Evolutionary conservation across 2,329 filamentous ascomycete species (phyloP).

Genomic region (Aureobasidium sp.): DNA sequence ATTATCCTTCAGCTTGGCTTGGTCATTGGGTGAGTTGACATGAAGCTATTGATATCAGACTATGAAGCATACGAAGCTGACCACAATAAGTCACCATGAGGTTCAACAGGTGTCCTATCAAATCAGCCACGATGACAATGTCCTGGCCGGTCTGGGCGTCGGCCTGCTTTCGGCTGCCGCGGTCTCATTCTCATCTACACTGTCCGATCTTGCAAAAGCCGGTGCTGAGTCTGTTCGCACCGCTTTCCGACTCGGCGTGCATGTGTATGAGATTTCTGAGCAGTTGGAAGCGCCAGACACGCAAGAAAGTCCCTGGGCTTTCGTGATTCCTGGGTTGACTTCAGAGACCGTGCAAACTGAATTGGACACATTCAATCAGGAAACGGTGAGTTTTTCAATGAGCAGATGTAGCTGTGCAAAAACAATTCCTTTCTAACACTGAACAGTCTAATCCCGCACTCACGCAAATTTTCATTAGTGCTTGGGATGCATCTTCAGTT

Average conservation of each 20-base stretch:
- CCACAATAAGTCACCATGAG: background rate
- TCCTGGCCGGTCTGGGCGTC: background rate
- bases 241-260: background rate
- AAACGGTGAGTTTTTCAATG: no score
- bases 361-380: no score
- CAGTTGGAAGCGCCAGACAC: no score
- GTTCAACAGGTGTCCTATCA: no score
- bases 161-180: background rate
- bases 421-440: no score
- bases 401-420: no score
- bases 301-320: no score
- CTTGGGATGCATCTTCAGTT: constrained; percentile 24
- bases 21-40: background rate
- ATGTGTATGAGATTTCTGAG: background rate
- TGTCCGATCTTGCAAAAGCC: background rate
- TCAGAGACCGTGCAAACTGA: no score
- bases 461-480: constrained; percentile 24
- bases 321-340: no score
- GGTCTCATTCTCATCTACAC: background rate
- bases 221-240: background rate
- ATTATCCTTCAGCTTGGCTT: constrained; percentile 28
- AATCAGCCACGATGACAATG: no score
- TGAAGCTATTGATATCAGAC: background rate
- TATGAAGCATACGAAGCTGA: background rate
- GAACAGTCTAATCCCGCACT: no score